Percentiles rank a stretch among this genome's conserved stretches.
These are phyloP conservation scores for Malania oleifera DNA, from an alignment of 164 flowering plant genomes.

Conservation along the genomic window DNA sequence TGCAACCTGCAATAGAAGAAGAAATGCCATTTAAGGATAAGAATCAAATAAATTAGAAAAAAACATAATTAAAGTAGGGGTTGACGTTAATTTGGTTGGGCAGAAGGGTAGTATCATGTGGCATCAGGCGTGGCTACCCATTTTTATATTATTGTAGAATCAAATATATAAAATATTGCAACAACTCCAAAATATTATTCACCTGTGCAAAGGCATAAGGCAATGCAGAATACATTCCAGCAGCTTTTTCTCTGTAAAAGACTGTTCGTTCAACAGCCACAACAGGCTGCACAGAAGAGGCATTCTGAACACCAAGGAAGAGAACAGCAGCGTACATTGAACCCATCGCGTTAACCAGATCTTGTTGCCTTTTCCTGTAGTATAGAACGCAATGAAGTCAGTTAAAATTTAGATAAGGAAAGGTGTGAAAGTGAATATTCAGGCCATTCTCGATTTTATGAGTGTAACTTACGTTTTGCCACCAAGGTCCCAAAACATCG, in stretches of 20 bases:
- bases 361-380: slow-evolving; percentile 15
- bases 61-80: too few species aligned
- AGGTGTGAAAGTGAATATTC: neutral
- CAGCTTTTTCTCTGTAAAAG: slow-evolving; percentile 34
- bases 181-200: too few species aligned
- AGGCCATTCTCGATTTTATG: neutral
- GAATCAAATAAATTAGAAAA: too few species aligned
- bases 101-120: too few species aligned
- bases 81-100: too few species aligned
- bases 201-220: slow-evolving; percentile 36
- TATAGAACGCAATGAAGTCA: neutral
- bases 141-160: too few species aligned
- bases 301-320: slow-evolving; percentile 24
- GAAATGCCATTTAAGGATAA: neutral
- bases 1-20: slow-evolving; percentile 20
- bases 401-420: too few species aligned
- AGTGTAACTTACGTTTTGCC: slow-evolving; percentile 16
- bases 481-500: slow-evolving; percentile 33
- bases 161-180: too few species aligned
- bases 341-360: slow-evolving; percentile 31
- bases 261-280: slow-evolving; percentile 32
- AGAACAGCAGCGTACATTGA: slow-evolving; percentile 30
- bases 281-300: slow-evolving; percentile 28
- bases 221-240: slow-evolving; percentile 32
- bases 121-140: too few species aligned